phyloP scores from a whole-genome alignment of 768 basidiomycete genomes.

The Termitomyces bulborhizus region DNA sequence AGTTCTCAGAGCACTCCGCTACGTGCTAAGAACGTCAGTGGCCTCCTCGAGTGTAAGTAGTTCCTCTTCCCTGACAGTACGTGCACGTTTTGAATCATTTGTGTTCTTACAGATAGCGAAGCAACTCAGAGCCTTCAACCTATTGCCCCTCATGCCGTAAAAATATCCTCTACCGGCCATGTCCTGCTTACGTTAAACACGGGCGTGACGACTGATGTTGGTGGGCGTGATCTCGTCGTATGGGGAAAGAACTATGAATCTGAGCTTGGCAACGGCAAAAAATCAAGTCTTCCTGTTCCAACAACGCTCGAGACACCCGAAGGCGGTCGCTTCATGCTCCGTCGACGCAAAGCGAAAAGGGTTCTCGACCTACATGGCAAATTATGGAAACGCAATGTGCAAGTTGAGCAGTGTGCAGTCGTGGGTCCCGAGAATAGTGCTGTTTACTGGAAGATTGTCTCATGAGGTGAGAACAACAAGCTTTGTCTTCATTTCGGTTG shows the following conservation, averaged over 20 bases:
- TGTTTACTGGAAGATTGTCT: conserved; percentile 62
- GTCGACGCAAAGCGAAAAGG: conserved; percentile 37
- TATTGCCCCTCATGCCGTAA: conserved; percentile 55
- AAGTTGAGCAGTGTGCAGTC: conserved; percentile 59
- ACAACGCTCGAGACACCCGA: conserved; percentile 41
- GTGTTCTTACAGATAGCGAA: conserved; percentile 57
- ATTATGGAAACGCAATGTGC: conserved; percentile 51
- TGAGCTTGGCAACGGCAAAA: conserved; percentile 73
- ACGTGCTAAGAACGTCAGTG: conserved; percentile 75
- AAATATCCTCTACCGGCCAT: conserved; percentile 72
- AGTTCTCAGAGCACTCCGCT: conserved; percentile 66
- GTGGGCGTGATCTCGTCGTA: conserved; percentile 59
- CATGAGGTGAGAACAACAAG: not conserved
- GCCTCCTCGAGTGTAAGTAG: conserved; percentile 76
- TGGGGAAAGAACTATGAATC: conserved; percentile 74
- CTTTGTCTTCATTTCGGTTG: not conserved
- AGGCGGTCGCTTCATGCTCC: conserved; percentile 57
- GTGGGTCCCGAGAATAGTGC: conserved; percentile 59
- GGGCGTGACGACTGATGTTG: conserved; percentile 36
- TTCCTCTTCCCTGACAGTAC: not conserved
- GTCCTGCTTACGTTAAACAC: conserved; percentile 72
- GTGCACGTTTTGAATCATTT: conserved; percentile 1
- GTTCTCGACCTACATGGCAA: conserved; percentile 57
- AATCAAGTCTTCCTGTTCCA: conserved; percentile 51
- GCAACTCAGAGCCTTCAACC: conserved; percentile 50